phyloP scores from a whole-genome alignment of 139 green algal genomes.

The Closterium sp. region DNA sequence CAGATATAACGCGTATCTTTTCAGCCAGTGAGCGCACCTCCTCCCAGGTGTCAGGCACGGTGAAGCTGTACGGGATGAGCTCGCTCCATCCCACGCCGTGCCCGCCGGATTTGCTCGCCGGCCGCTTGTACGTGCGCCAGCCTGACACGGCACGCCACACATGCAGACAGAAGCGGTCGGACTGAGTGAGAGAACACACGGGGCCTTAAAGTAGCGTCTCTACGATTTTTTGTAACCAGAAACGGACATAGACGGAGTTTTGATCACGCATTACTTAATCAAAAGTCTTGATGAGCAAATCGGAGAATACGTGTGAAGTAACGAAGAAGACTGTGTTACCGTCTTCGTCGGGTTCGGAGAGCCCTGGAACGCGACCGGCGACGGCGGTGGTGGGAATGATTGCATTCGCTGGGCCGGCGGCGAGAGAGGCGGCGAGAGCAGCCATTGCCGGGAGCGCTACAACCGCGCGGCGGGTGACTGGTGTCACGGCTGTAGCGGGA shows the following conservation, averaged over 20 bases:
- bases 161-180: no score
- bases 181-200: no score
- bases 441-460: neutral
- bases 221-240: no score
- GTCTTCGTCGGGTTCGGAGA: constrained; percentile 28
- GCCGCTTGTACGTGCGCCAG: constrained; percentile 50
- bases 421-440: neutral
- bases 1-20: no score
- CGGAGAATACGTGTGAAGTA: no score
- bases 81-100: constrained; percentile 91
- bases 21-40: constrained; percentile 35
- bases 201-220: no score
- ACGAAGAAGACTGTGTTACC: neutral
- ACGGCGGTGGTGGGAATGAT: constrained; percentile 7
- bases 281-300: no score
- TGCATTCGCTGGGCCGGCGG: neutral
- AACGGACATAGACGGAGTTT: no score
- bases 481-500: neutral
- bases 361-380: constrained; percentile 14
- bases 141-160: neutral
- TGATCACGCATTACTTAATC: no score
- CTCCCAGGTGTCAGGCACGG: constrained; percentile 61
- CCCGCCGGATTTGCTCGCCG: constrained; percentile 81
- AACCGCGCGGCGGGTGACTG: neutral
- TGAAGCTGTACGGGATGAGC: constrained; percentile 86